Conservation (phyloP, 352 stramenopile genomes). For the Phytophthora ohioensis region DNA sequence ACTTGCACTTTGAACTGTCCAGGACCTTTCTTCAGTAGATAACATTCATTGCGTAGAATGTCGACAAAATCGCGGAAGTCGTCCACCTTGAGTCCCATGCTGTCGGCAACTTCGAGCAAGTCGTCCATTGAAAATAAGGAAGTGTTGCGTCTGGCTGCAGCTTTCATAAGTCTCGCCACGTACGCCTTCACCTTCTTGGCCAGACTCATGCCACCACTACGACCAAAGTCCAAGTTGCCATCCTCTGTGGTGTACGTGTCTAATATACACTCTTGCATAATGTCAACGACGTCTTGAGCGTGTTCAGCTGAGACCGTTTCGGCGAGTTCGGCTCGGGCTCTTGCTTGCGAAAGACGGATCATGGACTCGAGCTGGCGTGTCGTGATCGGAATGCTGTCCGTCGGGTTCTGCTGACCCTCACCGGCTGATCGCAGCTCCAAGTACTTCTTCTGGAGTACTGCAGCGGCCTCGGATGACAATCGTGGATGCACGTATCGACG, state of each 20-base stretch:
- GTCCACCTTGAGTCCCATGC: slow-evolving; percentile 78
- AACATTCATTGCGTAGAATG: slow-evolving; percentile 88
- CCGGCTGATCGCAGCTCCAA: slow-evolving; percentile 83
- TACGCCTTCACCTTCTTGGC: slow-evolving; percentile 86
- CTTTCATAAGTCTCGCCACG: slow-evolving; percentile 79
- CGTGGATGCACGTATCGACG: slow-evolving; percentile 94
- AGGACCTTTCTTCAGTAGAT: slow-evolving; percentile 85
- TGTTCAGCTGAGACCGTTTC: slow-evolving; percentile 94
- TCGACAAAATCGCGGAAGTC: slow-evolving; percentile 89
- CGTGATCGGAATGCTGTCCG: slow-evolving; percentile 90
- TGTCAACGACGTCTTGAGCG: slow-evolving; percentile 96
- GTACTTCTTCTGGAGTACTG: slow-evolving; percentile 91
- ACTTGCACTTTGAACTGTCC: slow-evolving; percentile 84
- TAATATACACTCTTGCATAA: slow-evolving; percentile 95
- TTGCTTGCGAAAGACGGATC: slow-evolving; percentile 91
- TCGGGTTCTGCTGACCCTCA: slow-evolving; percentile 49
- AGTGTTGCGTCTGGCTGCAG: slow-evolving; percentile 62
- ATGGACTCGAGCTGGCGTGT: slow-evolving; percentile 97
- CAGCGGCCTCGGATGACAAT: slow-evolving; percentile 60
- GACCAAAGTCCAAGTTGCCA: slow-evolving; percentile 88
- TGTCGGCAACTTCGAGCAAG: slow-evolving; percentile 74
- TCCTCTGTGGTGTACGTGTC: slow-evolving; percentile 92
- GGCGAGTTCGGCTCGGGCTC: slow-evolving; percentile 95
- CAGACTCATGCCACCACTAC: slow-evolving; percentile 73
- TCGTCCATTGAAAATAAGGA: slow-evolving; percentile 83